Base-by-base conservation (phyloP, 768 basidiomycete species). In the Lentinula aciculospora region DNA sequence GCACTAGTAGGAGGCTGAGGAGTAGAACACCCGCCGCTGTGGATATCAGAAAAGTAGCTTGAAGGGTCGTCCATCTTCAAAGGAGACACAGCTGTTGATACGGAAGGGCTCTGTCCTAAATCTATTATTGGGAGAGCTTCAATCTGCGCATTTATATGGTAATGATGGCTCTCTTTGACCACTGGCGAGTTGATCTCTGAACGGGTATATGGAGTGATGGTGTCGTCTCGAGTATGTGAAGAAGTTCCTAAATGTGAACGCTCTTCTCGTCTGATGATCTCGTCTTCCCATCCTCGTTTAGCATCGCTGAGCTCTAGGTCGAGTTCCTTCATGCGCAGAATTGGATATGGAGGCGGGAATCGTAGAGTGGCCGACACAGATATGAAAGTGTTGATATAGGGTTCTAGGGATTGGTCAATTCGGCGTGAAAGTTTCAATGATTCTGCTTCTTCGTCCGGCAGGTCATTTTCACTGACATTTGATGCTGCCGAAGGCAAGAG, bases 291-390 rank as follows among this genome's bases (percentile, higher is more conserved):
- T 25, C 81, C 86, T 48, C 77, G 77, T 65, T 88, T 89, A 15
- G 86, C 81, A 28, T 76, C 75, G 32, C 79, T 73, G n/a, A 96
- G 79, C 56, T 86, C 79, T 23, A 86, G 81, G 64, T 98, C 94
- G 5, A 98, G 75, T 63, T 91, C 87, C 64, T 90, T 88, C 93
- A 98, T 97, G 46, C 81, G 81, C 2, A 81, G 76, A 39, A 99
- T 82, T 6, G 94, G 89, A 66, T 92, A 88, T 3, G 97, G 97
- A 23, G 96, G 94, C 13, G 88, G 91, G 68, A 97, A 97, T 4
- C 92, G 84, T 47, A 98, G 75, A 0, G 94, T 93, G 0, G 95
- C 89, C 2, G 95, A 98, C 42, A 94, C 91, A 1, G 97, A 98
- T 29, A 98, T 89, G 66, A 94, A 93, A 1, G 91, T 94, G 60